Conservation (phyloP, 306 rosid genomes). For the Castanopsis chinensis region DNA sequence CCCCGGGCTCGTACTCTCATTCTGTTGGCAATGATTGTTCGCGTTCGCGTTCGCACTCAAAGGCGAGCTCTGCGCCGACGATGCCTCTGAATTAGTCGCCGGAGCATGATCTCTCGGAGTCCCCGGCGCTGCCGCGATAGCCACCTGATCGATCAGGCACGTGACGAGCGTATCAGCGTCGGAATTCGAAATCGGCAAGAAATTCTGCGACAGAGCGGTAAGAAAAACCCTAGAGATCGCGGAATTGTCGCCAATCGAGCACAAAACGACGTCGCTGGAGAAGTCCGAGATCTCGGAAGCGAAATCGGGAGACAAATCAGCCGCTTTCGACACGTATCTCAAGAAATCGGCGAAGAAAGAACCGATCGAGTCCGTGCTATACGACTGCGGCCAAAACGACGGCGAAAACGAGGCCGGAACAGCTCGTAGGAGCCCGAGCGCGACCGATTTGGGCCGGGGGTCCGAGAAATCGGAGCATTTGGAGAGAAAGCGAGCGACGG, state of each 20-base stretch:
- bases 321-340: conserved; percentile 52
- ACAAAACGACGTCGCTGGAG: conserved; percentile 54
- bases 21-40: conserved; percentile 36
- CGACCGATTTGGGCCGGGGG: conserved; percentile 69
- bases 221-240: conserved; percentile 65
- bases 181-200: conserved; percentile 56
- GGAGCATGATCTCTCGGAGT: conserved; percentile 44
- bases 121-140: conserved; percentile 36
- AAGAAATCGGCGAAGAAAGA: conserved; percentile 64
- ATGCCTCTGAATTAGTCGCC: conserved; percentile 44
- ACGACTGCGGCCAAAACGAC: conserved; percentile 85
- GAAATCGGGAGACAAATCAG: conserved; percentile 66
- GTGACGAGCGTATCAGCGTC: conserved; percentile 60
- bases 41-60: conserved; percentile 37
- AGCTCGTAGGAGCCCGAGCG: conserved; percentile 68
- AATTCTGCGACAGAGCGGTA: conserved; percentile 57
- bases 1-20: conserved; percentile 54
- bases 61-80: conserved; percentile 84
- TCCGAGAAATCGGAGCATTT: conserved; percentile 63
- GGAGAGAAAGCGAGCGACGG: conserved; percentile 78
- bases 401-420: conserved; percentile 62
- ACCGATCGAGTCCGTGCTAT: conserved; percentile 50
- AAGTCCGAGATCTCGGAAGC: conserved; percentile 54
- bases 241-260: conserved; percentile 57
- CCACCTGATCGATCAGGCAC: conserved; percentile 60